Base-by-base conservation (phyloP, 768 basidiomycete genomes). In the Auricularia cornea region DNA sequence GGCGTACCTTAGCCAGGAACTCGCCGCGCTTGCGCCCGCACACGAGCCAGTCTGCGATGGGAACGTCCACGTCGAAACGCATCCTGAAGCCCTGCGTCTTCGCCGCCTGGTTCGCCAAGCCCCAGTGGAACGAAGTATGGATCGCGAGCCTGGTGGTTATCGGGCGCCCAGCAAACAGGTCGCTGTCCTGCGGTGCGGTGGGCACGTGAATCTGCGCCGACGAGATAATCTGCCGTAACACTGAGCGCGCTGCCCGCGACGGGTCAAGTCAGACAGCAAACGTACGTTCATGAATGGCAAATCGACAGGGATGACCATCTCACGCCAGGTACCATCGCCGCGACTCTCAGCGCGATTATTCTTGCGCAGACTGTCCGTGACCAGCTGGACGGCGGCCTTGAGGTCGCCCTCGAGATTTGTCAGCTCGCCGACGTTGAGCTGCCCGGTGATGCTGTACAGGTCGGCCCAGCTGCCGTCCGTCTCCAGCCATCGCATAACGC, bases 11-110 rank as follows among this genome's bases (percentile, higher is more conserved):
- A 2, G 89, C 90, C 20, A 80, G 61, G 68, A 92, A 95, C 67
- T 90, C 89, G 1, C 94, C 94, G 60, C 89, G 84, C 75, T 94
- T 96, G 48, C 82, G 81, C 10, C 95, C 95, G 65, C 92, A 90
- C 10, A 98, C 84, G 3, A 97, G 79, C 95, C 95, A 98, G 67
- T 92, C 89, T 59, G 84, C 85, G 20, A 86, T 81, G 73, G 85
- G 81, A 67, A 93, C 91, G 63, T 90, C 86, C 18, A 97, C 79
- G 66, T 94, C 91, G 70, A 89, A 98, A 40, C 87, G 82, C 74
- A 95, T 80, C 44, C 74, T 69, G 70, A 86, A 88, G 61, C 72
- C 26, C 74, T 31, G 72, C 67, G 59, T 74, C 70, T 70, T 81
- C 74, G 33, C 72, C 72, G 63, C 79, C 72, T 67, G 67, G 8